phyloP scores from a whole-genome alignment of 306 rosid species.

The Medicago lupulina region DNA sequence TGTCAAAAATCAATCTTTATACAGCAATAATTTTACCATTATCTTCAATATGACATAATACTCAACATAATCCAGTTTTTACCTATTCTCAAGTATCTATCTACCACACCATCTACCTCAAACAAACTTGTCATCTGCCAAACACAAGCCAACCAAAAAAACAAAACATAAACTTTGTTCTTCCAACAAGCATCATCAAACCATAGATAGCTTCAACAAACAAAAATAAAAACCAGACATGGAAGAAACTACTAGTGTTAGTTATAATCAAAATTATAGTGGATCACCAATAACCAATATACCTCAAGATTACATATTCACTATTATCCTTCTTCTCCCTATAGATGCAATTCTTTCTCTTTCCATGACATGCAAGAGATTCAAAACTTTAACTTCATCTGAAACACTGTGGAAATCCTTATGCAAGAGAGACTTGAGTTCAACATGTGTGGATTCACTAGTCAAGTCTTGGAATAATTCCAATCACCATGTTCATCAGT shows the following conservation, averaged over 20 bases:
- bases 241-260: slow-evolving; percentile 60
- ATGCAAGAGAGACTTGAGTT: slow-evolving; percentile 80
- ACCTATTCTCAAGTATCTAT: slow-evolving; percentile 39
- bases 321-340: slow-evolving; percentile 74
- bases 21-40: slow-evolving; percentile 46
- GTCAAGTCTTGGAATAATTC: slow-evolving; percentile 46
- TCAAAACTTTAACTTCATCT: slow-evolving; percentile 61
- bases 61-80: slow-evolving; percentile 30
- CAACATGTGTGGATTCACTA: slow-evolving; percentile 65
- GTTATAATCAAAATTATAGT: slow-evolving; percentile 39
- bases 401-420: slow-evolving; percentile 77
- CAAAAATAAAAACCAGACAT: slow-evolving; percentile 38
- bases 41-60: slow-evolving; percentile 19
- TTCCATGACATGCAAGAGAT: slow-evolving; percentile 80
- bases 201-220: slow-evolving; percentile 34
- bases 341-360: slow-evolving; percentile 72
- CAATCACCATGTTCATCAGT: slow-evolving; percentile 36
- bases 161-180: slow-evolving; percentile 12
- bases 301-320: slow-evolving; percentile 73
- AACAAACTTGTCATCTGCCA: slow-evolving; percentile 40
- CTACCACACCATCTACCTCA: slow-evolving; percentile 31
- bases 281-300: slow-evolving; percentile 72
- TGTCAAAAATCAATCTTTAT: slow-evolving; percentile 47
- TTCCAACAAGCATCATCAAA: slow-evolving; percentile 6
- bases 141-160: slow-evolving; percentile 23